A percentile compares a stretch with the other conserved stretches of the same genome.
phyloP scores from a whole-genome alignment of 2,329 filamentous ascomycete genomes.

The Ophiocordyceps camponoti-saundersi region DNA sequence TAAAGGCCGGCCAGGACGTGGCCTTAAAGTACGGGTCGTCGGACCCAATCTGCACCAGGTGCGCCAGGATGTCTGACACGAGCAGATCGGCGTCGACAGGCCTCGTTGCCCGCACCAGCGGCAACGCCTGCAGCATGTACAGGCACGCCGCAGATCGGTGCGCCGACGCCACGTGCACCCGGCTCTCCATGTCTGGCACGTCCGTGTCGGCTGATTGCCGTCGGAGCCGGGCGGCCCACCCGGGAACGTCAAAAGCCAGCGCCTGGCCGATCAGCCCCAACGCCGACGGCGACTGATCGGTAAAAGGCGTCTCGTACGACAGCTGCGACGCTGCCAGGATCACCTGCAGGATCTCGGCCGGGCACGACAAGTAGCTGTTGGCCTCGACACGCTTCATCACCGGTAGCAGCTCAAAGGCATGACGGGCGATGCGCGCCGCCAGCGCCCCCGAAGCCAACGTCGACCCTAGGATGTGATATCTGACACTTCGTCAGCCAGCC shows the following conservation, averaged over 20 bases:
- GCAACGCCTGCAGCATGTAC: conserved; percentile 27
- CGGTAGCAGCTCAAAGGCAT: conserved; percentile 20
- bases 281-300: conserved; percentile 13
- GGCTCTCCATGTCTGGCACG: conserved; percentile 21
- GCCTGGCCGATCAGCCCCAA: conserved; percentile 23
- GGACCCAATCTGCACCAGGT: conserved; percentile 29
- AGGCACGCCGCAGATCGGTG: conserved; percentile 29
- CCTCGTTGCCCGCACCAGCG: conserved; percentile 17
- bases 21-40: conserved; percentile 38
- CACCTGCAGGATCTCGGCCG: conserved; percentile 24
- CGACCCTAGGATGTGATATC: conserved; percentile 22
- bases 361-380: conserved; percentile 24
- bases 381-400: conserved; percentile 23
- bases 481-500: conserved; percentile 5
- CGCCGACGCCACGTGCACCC: conserved; percentile 25
- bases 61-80: conserved; percentile 30
- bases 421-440: conserved; percentile 19
- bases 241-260: conserved; percentile 22
- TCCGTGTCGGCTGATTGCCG: conserved; percentile 13
- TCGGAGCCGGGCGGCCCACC: conserved; percentile 23
- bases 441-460: conserved; percentile 19
- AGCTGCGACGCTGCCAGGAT: conserved; percentile 27
- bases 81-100: conserved; percentile 25
- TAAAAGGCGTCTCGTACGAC: conserved; percentile 18
- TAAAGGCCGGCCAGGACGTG: conserved; percentile 41